These are phyloP conservation scores for Pneumocystis carinii DNA, from an alignment of 1,139 yeast genomes.

Conservation along the genomic window DNA sequence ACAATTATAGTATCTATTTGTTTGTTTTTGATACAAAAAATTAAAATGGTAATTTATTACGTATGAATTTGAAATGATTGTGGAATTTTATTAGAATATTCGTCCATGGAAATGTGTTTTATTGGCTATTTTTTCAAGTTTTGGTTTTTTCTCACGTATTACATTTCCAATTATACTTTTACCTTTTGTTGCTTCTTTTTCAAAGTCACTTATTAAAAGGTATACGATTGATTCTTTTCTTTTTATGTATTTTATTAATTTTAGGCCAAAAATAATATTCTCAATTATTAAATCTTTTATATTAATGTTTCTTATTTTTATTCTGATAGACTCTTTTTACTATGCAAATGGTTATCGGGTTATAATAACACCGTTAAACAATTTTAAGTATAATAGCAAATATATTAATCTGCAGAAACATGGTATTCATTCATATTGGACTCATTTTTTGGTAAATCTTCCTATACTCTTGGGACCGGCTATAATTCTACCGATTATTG, in stretches of 20 bases:
- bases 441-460: slow-evolving; percentile 57
- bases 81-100: background rate
- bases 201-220: slow-evolving; percentile 26
- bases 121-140: slow-evolving; percentile 36
- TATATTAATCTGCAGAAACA: slow-evolving; percentile 50
- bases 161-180: slow-evolving; percentile 66
- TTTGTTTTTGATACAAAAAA: slow-evolving; percentile 33
- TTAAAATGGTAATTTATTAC: slow-evolving; percentile 8
- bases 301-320: background rate
- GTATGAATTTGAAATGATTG: background rate
- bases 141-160: slow-evolving; percentile 73
- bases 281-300: background rate
- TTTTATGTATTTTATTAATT: slow-evolving; percentile 18
- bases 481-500: slow-evolving; percentile 24
- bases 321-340: slow-evolving; percentile 1
- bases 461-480: slow-evolving; percentile 77
- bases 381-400: slow-evolving; percentile 51
- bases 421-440: slow-evolving; percentile 68
- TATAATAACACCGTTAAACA: slow-evolving; percentile 63
- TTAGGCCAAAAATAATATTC: slow-evolving; percentile 9
- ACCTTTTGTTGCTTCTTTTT: slow-evolving; percentile 37
- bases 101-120: slow-evolving; percentile 17
- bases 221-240: slow-evolving; percentile 15
- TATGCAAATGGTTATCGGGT: slow-evolving; percentile 18
- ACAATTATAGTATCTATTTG: slow-evolving; percentile 42